These are phyloP conservation scores for Tylopilus subfusipes DNA, from an alignment of 768 basidiomycete genomes.

Conservation along the genomic window DNA sequence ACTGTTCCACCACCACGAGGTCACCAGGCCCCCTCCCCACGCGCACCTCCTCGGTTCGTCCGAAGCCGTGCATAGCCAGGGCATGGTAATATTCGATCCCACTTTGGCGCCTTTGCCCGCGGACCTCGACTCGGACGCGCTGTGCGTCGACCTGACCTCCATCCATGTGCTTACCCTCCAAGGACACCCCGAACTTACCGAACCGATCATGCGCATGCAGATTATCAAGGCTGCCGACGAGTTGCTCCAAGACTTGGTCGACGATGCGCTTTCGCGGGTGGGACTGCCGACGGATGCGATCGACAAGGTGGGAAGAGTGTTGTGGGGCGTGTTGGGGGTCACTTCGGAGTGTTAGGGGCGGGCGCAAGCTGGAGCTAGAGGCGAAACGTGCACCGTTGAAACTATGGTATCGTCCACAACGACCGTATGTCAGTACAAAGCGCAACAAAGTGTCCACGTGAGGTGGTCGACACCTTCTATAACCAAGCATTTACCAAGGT, in stretches of 20 bases:
- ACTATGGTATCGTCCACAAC: conserved; percentile 20
- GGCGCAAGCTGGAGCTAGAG: neutral
- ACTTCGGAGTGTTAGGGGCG: neutral
- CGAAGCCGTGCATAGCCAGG: neutral
- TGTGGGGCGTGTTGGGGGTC: neutral
- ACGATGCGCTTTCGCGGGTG: neutral
- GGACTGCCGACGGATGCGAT: neutral
- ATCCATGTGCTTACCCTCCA: neutral
- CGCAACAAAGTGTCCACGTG: neutral
- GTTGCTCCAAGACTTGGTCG: neutral
- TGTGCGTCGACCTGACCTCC: neutral
- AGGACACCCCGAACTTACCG: neutral
- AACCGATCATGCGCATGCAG: neutral
- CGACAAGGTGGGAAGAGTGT: neutral
- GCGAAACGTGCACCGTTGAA: neutral
- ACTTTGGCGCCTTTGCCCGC: too few relatives aligned
- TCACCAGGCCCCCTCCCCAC: neutral
- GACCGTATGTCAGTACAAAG: conserved; percentile 7
- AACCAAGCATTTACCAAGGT: conserved; percentile 5
- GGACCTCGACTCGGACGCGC: neutral
- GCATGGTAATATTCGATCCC: neutral
- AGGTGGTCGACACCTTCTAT: neutral
- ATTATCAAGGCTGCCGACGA: neutral
- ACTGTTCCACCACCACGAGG: neutral
- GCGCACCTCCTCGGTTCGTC: neutral